These are phyloP conservation scores for Taphrina communis DNA, from an alignment of 1,139 yeast species.

Conservation along the genomic window DNA sequence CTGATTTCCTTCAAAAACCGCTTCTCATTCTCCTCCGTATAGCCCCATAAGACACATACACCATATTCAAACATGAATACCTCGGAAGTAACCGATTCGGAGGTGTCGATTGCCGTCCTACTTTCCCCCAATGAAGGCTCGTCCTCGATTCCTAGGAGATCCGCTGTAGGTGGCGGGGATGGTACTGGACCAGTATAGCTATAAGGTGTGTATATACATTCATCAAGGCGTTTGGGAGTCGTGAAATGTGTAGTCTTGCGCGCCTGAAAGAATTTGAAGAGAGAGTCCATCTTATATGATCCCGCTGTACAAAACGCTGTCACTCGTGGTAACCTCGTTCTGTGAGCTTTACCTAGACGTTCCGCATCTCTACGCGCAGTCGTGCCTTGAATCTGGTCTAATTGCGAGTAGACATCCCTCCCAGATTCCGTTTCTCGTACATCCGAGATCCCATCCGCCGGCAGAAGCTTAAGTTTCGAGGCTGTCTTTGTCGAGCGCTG, in stretches of 20 bases:
- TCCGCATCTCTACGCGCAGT: conserved; percentile 96
- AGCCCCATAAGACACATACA: conserved; percentile 95
- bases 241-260: conserved; percentile 69
- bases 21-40: conserved; percentile 78
- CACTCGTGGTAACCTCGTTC: conserved; percentile 73
- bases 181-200: conserved; percentile 49
- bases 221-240: conserved; percentile 87
- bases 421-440: conserved; percentile 44
- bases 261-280: conserved; percentile 82
- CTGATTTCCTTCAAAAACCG: conserved; percentile 83
- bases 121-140: conserved; percentile 68
- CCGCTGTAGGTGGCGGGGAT: conserved; percentile 47
- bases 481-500: conserved; percentile 70
- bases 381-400: conserved; percentile 73
- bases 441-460: conserved; percentile 43
- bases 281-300: conserved; percentile 83
- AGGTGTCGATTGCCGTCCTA: conserved; percentile 78
- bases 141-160: conserved; percentile 74
- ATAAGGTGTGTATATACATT: conserved; percentile 57
- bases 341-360: conserved; percentile 84
- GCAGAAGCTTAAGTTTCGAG: conserved; percentile 74
- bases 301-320: conserved; percentile 97
- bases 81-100: conserved; percentile 61
- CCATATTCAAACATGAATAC: conserved; percentile 92
- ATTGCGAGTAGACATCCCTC: conserved; percentile 42